Percentiles rank a stretch among this genome's conserved stretches.
phyloP scores from a whole-genome alignment of 2,329 filamentous ascomycete genomes.

The Penicillium sclerotiorum region DNA sequence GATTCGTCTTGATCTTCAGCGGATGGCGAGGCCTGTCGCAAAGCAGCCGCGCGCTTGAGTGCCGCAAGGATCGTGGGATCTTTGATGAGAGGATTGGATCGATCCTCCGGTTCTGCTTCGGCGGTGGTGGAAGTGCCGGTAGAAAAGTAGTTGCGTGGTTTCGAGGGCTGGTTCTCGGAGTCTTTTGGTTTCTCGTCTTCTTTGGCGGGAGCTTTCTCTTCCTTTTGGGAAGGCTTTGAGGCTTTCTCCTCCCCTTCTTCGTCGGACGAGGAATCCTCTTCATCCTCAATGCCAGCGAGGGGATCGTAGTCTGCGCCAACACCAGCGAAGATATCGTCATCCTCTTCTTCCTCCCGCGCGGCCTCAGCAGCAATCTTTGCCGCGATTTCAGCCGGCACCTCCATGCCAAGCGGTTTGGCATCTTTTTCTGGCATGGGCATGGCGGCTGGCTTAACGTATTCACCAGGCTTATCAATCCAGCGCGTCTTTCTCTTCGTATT shows the following conservation, averaged over 20 bases:
- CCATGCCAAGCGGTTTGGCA: conserved; percentile 54
- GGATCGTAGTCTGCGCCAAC: conserved; percentile 64
- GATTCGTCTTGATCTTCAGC: conserved; percentile 49
- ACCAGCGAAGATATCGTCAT: conserved; percentile 65
- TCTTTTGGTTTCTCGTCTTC: conserved; percentile 15
- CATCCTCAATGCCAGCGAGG: conserved; percentile 55
- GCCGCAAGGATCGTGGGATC: conserved; percentile 82
- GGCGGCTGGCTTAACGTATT: conserved; percentile 22
- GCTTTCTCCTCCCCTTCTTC: conserved; percentile 45
- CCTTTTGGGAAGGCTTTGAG: conserved; percentile 11
- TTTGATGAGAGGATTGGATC: conserved; percentile 54
- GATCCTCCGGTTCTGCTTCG: conserved; percentile 49
- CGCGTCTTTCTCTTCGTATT: conserved; percentile 64
- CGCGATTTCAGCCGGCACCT: conserved; percentile 49
- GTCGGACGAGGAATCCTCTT: conserved; percentile 47
- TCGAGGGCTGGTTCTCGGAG: conserved; percentile 13
- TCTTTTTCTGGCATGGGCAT: conserved; percentile 49
- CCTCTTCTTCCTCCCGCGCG: conserved; percentile 46
- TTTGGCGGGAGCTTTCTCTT: conserved; percentile 7
- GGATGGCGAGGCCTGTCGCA: conserved; percentile 53
- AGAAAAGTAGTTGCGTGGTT: conserved; percentile 53
- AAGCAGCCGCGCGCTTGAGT: conserved; percentile 77
- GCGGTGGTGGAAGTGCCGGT: conserved; percentile 41
- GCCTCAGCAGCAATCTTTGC: conserved; percentile 35
- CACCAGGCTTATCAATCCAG: conserved; percentile 50